These are phyloP conservation scores for Schizosaccharomyces versatilis DNA, from an alignment of 1,139 yeast genomes.

Conservation along the genomic window DNA sequence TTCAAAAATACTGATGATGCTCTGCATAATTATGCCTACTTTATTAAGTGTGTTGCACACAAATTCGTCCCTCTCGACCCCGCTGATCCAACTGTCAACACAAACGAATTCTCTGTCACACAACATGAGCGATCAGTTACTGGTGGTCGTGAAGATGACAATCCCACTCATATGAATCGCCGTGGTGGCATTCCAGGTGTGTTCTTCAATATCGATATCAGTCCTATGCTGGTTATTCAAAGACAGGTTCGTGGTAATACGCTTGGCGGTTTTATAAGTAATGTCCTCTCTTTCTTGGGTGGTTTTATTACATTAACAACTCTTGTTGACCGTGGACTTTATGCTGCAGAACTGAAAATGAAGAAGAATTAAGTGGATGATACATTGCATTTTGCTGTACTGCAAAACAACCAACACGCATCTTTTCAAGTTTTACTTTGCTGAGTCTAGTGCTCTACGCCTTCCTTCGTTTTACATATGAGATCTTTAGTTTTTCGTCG, in stretches of 20 bases:
- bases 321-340: conserved; percentile 62
- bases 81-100: conserved; percentile 30
- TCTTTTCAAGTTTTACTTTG: no score
- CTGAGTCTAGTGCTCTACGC: no score
- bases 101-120: conserved; percentile 84
- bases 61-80: conserved; percentile 37
- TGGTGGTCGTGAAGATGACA: conserved; percentile 83
- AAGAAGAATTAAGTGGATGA: neutral
- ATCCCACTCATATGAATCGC: conserved; percentile 65
- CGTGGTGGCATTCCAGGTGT: conserved; percentile 84
- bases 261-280: conserved; percentile 68
- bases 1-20: conserved; percentile 21
- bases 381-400: no score
- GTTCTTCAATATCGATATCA: conserved; percentile 69
- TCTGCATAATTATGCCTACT: conserved; percentile 51
- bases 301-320: conserved; percentile 89
- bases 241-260: conserved; percentile 46
- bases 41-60: conserved; percentile 72
- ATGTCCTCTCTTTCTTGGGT: conserved; percentile 73
- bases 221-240: conserved; percentile 80
- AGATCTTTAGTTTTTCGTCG: no score
- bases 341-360: neutral
- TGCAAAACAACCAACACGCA: no score
- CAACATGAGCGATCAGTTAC: conserved; percentile 60
- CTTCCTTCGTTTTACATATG: no score